A percentile compares a stretch with the other conserved stretches of the same genome.
phyloP scores from a whole-genome alignment of 1,284 basidiomycete genomes.

The Leucoagaricus sp. region DNA sequence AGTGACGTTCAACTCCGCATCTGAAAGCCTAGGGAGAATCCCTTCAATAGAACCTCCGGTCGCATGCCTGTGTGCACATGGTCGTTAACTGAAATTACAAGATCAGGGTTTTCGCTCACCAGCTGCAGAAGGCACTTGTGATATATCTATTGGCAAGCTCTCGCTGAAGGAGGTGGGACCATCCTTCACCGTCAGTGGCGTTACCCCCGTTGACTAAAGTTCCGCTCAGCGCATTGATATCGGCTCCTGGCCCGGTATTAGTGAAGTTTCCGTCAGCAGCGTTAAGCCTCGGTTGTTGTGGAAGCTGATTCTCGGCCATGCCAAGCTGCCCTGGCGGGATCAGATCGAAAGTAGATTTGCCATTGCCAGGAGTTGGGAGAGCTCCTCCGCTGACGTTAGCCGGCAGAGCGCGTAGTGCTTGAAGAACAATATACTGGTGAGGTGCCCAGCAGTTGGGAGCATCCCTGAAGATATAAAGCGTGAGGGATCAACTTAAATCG shows the following conservation, averaged over 20 bases:
- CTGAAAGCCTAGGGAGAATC: constrained; percentile 68
- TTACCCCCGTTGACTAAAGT: constrained; percentile 79
- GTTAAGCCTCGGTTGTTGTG: constrained; percentile 55
- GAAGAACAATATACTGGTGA: constrained; percentile 82
- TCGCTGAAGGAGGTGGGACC: constrained; percentile 64
- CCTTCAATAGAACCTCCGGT: constrained; percentile 82
- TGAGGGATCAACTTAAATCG: not conserved
- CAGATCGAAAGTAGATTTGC: constrained; percentile 64
- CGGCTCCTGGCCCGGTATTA: constrained; percentile 51
- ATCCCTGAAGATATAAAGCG: constrained; percentile 49
- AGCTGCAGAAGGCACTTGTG: constrained; percentile 83
- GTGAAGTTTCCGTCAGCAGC: constrained; percentile 45
- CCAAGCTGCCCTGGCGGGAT: constrained; percentile 78
- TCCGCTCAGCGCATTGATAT: constrained; percentile 59
- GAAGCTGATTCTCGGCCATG: constrained; percentile 65
- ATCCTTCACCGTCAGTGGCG: constrained; percentile 61
- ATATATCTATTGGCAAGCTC: constrained; percentile 84
- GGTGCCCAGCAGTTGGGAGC: constrained; percentile 82
- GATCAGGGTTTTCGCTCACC: constrained; percentile 48
- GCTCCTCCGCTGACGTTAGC: constrained; percentile 59
- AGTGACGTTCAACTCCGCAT: constrained; percentile 75
- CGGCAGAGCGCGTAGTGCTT: constrained; percentile 76
- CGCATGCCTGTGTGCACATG: constrained; percentile 49
- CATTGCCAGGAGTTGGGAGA: constrained; percentile 47
- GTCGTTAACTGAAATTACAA: not conserved